A percentile compares a stretch with the other conserved stretches of the same genome.
Evolutionary conservation across 768 basidiomycete species (phyloP).

Genomic region (Mycena latifolia): DNA sequence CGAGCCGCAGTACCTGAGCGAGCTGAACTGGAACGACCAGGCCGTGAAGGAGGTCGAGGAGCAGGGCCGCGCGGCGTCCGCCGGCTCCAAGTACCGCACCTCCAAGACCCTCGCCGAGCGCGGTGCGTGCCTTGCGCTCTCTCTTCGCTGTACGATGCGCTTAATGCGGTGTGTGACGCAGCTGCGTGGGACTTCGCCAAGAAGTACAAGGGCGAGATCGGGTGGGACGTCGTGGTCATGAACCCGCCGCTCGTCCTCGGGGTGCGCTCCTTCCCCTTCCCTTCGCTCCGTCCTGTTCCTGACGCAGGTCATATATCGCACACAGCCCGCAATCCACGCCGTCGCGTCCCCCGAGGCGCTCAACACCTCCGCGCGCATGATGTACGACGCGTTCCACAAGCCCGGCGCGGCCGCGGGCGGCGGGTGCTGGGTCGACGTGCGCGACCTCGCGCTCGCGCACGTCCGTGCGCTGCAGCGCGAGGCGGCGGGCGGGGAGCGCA

Average conservation of each 20-base stretch:
- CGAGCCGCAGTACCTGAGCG: conserved; percentile 49
- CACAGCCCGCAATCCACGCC: conserved; percentile 53
- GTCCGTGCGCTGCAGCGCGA: conserved; percentile 57
- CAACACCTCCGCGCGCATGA: conserved; percentile 48
- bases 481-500: conserved; percentile 64
- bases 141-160: too few relatives aligned
- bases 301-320: not conserved
- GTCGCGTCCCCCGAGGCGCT: conserved; percentile 44
- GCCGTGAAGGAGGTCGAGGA: conserved; percentile 59
- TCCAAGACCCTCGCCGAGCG: conserved; percentile 76
- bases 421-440: conserved; percentile 56
- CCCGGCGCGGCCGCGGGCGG: conserved; percentile 38
- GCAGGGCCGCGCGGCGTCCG: conserved; percentile 59
- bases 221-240: conserved; percentile 65
- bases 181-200: conserved; percentile 59
- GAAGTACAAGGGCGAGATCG: conserved; percentile 51
- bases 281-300: not conserved
- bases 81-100: conserved; percentile 62
- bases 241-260: conserved; percentile 64
- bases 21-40: conserved; percentile 73
- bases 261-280: conserved; percentile 35
- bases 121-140: too few relatives aligned
- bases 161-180: too few relatives aligned
- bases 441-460: conserved; percentile 44
- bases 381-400: conserved; percentile 47